phyloP scores from a whole-genome alignment of 495 filamentous ascomycete species.

The Penicillium ochrochloron region DNA sequence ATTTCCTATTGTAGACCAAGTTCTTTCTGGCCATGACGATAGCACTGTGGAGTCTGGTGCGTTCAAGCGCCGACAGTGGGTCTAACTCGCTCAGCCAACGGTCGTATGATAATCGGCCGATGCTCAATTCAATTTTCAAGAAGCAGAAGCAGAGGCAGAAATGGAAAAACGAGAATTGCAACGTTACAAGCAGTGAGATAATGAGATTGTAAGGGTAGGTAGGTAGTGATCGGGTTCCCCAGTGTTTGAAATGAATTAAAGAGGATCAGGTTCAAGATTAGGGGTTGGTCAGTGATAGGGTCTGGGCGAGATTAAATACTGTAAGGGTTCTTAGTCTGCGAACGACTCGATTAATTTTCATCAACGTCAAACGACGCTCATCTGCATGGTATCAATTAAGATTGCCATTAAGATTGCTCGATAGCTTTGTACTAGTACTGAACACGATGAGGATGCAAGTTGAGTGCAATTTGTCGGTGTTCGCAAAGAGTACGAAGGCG shows the following conservation, averaged over 20 bases:
- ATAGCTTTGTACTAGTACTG: no score
- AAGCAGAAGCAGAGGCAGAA: background rate
- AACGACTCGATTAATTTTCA: slow-evolving; percentile 1
- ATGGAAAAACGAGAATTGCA: background rate
- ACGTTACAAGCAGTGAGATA: no score
- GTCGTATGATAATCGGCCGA: slow-evolving; percentile 19
- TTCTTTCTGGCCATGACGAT: background rate
- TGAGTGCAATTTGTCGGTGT: background rate
- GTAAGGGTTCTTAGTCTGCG: background rate
- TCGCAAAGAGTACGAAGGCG: background rate
- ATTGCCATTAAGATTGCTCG: slow-evolving; percentile 11
- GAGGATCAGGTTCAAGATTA: background rate
- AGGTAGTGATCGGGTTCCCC: background rate
- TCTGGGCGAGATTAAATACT: background rate
- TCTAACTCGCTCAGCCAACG: background rate
- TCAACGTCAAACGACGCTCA: slow-evolving; percentile 5
- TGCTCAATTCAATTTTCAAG: background rate
- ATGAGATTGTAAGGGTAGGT: background rate
- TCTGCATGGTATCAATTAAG: slow-evolving; percentile 7
- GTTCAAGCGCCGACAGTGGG: slow-evolving; percentile 3
- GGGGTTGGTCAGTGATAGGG: background rate
- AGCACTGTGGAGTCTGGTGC: slow-evolving; percentile 4
- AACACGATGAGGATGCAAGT: background rate
- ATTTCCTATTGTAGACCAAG: background rate
- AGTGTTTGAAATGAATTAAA: slow-evolving; percentile 6